Percentiles rank a stretch among this genome's conserved stretches.
phyloP scores from a whole-genome alignment of 2,329 filamentous ascomycete species.

The Diaporthe australafricana region DNA sequence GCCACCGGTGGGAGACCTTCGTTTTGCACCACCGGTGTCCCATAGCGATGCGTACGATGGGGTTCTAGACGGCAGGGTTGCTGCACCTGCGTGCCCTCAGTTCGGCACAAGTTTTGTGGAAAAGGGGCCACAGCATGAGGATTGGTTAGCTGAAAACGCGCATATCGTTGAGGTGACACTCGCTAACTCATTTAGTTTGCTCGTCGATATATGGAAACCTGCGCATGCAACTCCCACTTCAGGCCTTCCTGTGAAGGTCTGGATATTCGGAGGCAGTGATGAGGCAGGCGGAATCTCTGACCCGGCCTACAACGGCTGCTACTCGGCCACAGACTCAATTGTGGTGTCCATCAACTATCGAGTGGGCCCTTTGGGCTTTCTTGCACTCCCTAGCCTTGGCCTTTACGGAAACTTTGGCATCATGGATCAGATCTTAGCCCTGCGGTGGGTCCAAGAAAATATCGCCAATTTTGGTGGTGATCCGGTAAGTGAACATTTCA shows the following conservation, averaged over 20 bases:
- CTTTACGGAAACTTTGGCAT: neutral
- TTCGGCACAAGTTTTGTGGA: neutral
- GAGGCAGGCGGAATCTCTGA: constrained; percentile 1
- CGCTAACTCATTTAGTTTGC: neutral
- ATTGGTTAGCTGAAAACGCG: neutral
- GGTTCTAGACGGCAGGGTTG: neutral
- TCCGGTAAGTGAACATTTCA: constrained; percentile 1
- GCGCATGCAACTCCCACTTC: neutral
- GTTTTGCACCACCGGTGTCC: neutral
- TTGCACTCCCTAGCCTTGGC: neutral
- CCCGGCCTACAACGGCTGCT: constrained; percentile 8
- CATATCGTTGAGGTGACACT: neutral
- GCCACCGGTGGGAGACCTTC: neutral
- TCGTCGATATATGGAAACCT: constrained; percentile 16
- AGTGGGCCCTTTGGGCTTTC: constrained; percentile 7
- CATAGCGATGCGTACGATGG: neutral
- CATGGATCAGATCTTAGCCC: constrained; percentile 2
- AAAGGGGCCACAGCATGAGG: neutral
- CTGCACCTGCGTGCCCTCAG: neutral
- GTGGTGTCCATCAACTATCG: constrained; percentile 26
- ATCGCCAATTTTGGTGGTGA: neutral
- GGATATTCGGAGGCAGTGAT: constrained; percentile 8
- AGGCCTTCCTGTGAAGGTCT: constrained; percentile 4
- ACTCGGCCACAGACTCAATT: constrained; percentile 11
- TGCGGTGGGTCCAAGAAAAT: constrained; percentile 3